These are phyloP conservation scores for Luvunga scandens DNA, from an alignment of 345 rosid species.

Conservation along the genomic window DNA sequence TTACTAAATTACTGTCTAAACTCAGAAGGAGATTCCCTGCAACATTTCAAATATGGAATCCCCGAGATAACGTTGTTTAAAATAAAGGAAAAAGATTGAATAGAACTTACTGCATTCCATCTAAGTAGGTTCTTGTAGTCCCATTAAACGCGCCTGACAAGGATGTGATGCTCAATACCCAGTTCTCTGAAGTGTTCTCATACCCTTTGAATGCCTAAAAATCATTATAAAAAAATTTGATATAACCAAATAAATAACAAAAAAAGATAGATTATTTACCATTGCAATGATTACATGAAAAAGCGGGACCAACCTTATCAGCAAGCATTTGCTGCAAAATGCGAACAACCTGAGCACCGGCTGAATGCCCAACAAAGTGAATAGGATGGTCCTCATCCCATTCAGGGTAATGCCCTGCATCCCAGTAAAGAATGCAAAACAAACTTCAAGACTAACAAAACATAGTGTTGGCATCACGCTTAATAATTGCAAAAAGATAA, in stretches of 20 bases:
- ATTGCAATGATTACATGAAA: background rate
- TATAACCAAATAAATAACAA: background rate
- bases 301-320: constrained; percentile 60
- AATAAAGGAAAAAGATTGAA: constrained; percentile 3
- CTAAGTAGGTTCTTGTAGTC: constrained; percentile 83
- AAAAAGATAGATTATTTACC: background rate
- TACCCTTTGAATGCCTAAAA: constrained; percentile 70
- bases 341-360: constrained; percentile 98
- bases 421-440: constrained; percentile 4
- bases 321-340: constrained; percentile 99
- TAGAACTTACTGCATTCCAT: constrained; percentile 83
- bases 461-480: background rate
- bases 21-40: background rate
- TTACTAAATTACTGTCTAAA: background rate
- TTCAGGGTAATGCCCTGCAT: constrained; percentile 78
- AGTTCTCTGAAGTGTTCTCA: constrained; percentile 78
- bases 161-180: constrained; percentile 93
- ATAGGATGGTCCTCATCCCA: constrained; percentile 97
- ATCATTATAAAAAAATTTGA: constrained; percentile 15
- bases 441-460: constrained; percentile 4
- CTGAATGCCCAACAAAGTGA: constrained; percentile 97
- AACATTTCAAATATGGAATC: background rate
- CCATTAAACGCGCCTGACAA: constrained; percentile 98
- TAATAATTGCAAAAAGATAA: background rate
- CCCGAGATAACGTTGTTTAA: background rate